These are phyloP conservation scores for Lentinula edodes DNA, from an alignment of 768 basidiomycete species.

Conservation along the genomic window DNA sequence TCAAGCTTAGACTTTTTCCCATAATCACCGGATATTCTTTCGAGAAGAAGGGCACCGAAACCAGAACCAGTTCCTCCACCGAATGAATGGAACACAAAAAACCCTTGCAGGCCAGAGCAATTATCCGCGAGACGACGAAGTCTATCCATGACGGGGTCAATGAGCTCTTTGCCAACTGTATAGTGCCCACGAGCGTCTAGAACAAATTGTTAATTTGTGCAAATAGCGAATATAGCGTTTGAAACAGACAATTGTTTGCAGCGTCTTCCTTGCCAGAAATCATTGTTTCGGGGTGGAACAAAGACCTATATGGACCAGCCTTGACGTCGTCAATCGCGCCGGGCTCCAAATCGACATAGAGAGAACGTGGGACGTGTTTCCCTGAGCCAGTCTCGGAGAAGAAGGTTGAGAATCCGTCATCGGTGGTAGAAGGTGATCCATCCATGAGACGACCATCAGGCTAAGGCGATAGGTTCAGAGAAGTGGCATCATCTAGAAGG, in stretches of 20 bases:
- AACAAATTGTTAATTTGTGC: slow-evolving; percentile 11
- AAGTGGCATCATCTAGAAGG: background rate
- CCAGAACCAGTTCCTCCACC: slow-evolving; percentile 99
- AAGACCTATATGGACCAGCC: slow-evolving; percentile 82
- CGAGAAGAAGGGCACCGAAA: slow-evolving; percentile 93
- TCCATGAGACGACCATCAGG: slow-evolving; percentile 86
- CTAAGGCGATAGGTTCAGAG: slow-evolving; percentile 34
- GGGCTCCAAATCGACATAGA: slow-evolving; percentile 95
- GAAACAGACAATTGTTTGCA: slow-evolving; percentile 91
- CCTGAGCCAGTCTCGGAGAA: slow-evolving; percentile 93
- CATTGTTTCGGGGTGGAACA: slow-evolving; percentile 98
- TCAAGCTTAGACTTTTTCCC: slow-evolving; percentile 99
- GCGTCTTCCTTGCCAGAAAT: slow-evolving; percentile 98
- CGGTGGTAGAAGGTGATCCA: slow-evolving; percentile 59
- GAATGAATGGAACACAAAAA: slow-evolving; percentile 99
- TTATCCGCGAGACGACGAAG: slow-evolving; percentile 93
- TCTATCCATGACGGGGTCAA: slow-evolving; percentile 95
- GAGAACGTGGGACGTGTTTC: slow-evolving; percentile 93
- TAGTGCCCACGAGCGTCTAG: slow-evolving; percentile 96
- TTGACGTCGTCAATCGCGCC: slow-evolving; percentile 95
- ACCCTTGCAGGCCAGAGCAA: slow-evolving; percentile 95
- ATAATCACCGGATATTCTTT: slow-evolving; percentile 93
- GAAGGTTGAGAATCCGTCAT: slow-evolving; percentile 95
- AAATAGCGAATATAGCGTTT: slow-evolving; percentile 10
- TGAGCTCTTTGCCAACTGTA: slow-evolving; percentile 97